Evolutionary conservation across 2,329 filamentous ascomycete species (phyloP), one percentile per base, ranked within the genome.

Genomic region (Mycosphaerella sp.): DNA sequence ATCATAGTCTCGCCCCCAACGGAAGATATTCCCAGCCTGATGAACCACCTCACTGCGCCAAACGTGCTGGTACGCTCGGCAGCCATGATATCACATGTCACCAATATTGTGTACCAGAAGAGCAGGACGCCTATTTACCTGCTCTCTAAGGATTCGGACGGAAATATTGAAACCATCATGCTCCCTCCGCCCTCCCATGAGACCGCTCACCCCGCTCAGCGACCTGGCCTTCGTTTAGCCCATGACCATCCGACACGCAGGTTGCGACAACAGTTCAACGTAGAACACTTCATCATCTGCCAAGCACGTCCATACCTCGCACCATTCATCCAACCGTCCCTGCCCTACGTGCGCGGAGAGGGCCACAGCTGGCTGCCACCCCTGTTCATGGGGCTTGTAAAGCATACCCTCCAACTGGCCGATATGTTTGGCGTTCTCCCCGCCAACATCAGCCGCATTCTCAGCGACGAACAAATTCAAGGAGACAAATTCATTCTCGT

Each of bases 251-350:
- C 83, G 0, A 78, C 93, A 1, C 78, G 82, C 51, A 81, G 88
- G 39, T 84, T 93, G 31, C 82, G 86, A 6, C 86, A 92, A 72
- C 80, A 92, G 9, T 93, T 93, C 78, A 95, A 95, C 68, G 88
- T 95, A 50, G 95, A 95, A 67, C 91, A 96, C 74, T 96, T 95
- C 72, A 89, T 97, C 60, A 84, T 97, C 61, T 93, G 87, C 60
- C 92, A 96, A 73, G 90, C 92, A 0, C 80, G 91, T 2, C 92
- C 92, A 0, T 95, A 95, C 70, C 77, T 95, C 12, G 85, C 92
- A 29, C 91, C 91, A 0, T 93, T 95, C 64, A 77, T 64, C 3
- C 53, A 59, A 6, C 65, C 64, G 11, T 65, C 64, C 2, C 59
- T 64, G 2, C 57, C 62, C n/a, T 63, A 66, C 49, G 36, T 58